Base-by-base conservation (phyloP, 2,329 filamentous ascomycete species). In the Claviceps spartinae region DNA sequence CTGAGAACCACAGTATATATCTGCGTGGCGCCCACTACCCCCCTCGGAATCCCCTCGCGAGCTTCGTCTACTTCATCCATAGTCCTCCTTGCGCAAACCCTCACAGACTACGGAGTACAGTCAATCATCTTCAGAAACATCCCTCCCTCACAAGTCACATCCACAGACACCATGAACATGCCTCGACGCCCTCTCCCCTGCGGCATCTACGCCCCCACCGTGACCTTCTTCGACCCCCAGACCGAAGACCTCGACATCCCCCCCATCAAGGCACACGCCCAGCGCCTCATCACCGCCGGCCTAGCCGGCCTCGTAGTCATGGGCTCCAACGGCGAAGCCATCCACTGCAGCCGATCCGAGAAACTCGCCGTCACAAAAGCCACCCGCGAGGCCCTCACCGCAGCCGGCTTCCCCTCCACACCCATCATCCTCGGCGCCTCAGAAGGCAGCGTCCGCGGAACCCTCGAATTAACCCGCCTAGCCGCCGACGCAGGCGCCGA, bases 251-350 rank as follows among this genome's bases (percentile, higher is more conserved):
- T 95, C 61, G 88, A 95, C 63, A 81, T 90, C 57, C 75, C 85
- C 38, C 78, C 79, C 54, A 86, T 93, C 71, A 86, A 87, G 69
- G 84, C 79, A 63, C 88, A 95, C 65, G 85, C 86, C 24, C 80
- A 86, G 59, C 83, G 88, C 47, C 80, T 95, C 47, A 85, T 83
- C 41, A 74, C 82, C 64, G 85, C 81, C 53, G 89, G 89, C 8
- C 79, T 95, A 11, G 86, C 83, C 47, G 88, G 88, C 38, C 77
- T 95, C 26, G 86, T 93, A 44, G 85, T 84, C 59, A 88, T 93
- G 84, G 88, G 89, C 56, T 94, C 88, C 59, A 95, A 94, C 69
- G 88, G 88, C 55, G 88, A 95, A 72, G 88, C 88, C 24, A 85
- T 88, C 52, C 88, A 95, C 72, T 83, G 90, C 61, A 86, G 84